Evolutionary conservation across 306 rosid genomes (phyloP).

Genomic region (Quercus bicolor): DNA sequence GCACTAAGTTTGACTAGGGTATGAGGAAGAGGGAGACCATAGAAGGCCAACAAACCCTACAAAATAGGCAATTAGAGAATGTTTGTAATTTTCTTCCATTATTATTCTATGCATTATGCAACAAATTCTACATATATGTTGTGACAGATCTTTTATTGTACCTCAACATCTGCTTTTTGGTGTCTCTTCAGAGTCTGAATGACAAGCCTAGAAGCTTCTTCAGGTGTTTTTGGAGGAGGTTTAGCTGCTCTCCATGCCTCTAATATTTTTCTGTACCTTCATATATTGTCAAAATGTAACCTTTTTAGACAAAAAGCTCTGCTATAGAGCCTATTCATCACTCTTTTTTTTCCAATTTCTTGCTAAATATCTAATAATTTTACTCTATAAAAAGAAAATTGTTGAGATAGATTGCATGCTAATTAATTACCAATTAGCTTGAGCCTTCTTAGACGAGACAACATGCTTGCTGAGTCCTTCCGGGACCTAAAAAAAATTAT

Average conservation of each 20-base stretch:
- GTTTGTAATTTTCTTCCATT: not conserved
- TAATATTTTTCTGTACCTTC: conserved; percentile 83
- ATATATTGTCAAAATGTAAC: not conserved
- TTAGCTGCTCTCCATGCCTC: conserved; percentile 71
- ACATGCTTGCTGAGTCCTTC: conserved; percentile 72
- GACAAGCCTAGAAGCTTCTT: conserved; percentile 74
- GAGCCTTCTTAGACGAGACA: conserved; percentile 82
- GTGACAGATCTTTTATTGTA: conserved; percentile 18
- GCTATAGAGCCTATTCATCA: not conserved
- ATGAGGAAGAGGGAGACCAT: conserved; percentile 62
- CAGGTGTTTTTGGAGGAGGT: conserved; percentile 77
- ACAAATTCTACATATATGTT: not conserved
- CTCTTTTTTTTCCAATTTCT: not conserved
- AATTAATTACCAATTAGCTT: conserved; percentile 70
- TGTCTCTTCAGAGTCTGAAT: conserved; percentile 64
- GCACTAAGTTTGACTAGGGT: conserved; percentile 33
- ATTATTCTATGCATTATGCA: not conserved
- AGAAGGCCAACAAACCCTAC: conserved; percentile 67
- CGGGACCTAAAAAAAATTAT: conserved; percentile 56
- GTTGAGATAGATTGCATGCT: not conserved
- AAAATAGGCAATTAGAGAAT: not conserved
- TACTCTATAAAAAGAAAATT: not conserved
- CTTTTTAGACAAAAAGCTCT: not conserved
- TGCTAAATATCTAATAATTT: not conserved
- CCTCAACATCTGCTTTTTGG: conserved; percentile 84